A percentile compares a stretch with the other conserved stretches of the same genome.
Conservation (phyloP, 2,329 filamentous ascomycete genomes). For the Fusarium transvaalense region DNA sequence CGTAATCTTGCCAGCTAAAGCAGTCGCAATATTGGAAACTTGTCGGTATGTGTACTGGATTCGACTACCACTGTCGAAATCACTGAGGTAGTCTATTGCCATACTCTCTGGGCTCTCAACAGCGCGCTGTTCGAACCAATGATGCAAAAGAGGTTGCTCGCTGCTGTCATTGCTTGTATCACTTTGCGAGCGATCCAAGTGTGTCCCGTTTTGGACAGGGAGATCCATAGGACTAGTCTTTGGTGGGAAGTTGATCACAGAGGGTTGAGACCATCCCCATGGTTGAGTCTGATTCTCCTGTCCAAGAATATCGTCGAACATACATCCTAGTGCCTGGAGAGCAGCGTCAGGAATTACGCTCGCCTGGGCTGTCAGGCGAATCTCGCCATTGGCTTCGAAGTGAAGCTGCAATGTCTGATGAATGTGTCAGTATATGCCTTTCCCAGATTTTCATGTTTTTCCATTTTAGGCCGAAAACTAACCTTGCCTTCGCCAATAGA, state of each 20-base stretch:
- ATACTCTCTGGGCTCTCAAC: neutral
- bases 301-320: conserved; percentile 9
- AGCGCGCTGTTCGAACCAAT: conserved; percentile 7
- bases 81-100: conserved; percentile 14
- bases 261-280: conserved; percentile 5
- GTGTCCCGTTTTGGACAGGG: neutral
- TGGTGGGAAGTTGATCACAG: conserved; percentile 28
- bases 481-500: conserved; percentile 25
- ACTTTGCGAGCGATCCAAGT: neutral
- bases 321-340: conserved; percentile 1
- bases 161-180: fast-evolving
- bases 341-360: neutral
- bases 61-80: neutral
- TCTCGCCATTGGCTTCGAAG: neutral
- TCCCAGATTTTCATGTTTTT: no score
- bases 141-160: neutral
- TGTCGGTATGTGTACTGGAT: conserved; percentile 15
- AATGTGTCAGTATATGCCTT: neutral
- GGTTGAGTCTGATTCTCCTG: neutral
- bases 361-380: neutral
- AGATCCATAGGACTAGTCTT: neutral
- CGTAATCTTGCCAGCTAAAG: neutral
- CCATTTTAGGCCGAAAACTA: neutral
- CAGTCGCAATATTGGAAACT: neutral
- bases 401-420: neutral